These are phyloP conservation scores for Jamesozyma jinghongensis DNA, from an alignment of 805 yeast genomes.

Conservation along the genomic window DNA sequence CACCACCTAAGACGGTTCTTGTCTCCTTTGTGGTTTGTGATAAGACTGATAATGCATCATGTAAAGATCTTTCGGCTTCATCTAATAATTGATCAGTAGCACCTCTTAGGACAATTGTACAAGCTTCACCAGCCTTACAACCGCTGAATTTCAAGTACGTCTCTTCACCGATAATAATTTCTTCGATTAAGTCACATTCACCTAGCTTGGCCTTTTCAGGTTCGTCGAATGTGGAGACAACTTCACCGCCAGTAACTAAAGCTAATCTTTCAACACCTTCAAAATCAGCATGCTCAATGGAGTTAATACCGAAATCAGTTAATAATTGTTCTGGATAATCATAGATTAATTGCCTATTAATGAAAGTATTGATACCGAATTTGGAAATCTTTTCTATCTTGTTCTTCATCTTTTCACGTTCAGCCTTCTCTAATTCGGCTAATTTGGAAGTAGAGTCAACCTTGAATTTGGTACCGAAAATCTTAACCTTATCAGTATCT, in stretches of 20 bases:
- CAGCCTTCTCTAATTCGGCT: slow-evolving; percentile 91
- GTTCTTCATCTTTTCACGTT: slow-evolving; percentile 81
- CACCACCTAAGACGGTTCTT: slow-evolving; percentile 89
- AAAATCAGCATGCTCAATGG: slow-evolving; percentile 97
- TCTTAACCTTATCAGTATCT: slow-evolving; percentile 96
- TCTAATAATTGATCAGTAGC: slow-evolving; percentile 95
- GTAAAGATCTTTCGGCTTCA: slow-evolving; percentile 94
- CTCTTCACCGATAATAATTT: slow-evolving; percentile 88
- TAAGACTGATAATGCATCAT: slow-evolving; percentile 90
- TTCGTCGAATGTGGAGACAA: slow-evolving; percentile 88
- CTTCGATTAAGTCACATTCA: slow-evolving; percentile 82
- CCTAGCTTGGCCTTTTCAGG: slow-evolving; percentile 85
- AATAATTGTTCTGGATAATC: slow-evolving; percentile 97
- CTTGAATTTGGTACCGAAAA: slow-evolving; percentile 95
- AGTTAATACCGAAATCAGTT: slow-evolving; percentile 76
- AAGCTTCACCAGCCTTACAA: slow-evolving; percentile 89
- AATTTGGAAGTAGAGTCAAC: slow-evolving; percentile 91
- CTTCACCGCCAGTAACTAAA: slow-evolving; percentile 96
- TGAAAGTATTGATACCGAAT: slow-evolving; percentile 81
- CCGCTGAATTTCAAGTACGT: slow-evolving; percentile 89
- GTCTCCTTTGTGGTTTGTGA: slow-evolving; percentile 93
- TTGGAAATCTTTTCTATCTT: slow-evolving; percentile 85
- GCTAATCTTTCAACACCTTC: slow-evolving; percentile 97
- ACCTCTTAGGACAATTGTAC: slow-evolving; percentile 92
- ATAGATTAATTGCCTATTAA: slow-evolving; percentile 92